These are phyloP conservation scores for Coccomyxa subellipsoidea DNA, from an alignment of 163 green algal species.

Conservation along the genomic window DNA sequence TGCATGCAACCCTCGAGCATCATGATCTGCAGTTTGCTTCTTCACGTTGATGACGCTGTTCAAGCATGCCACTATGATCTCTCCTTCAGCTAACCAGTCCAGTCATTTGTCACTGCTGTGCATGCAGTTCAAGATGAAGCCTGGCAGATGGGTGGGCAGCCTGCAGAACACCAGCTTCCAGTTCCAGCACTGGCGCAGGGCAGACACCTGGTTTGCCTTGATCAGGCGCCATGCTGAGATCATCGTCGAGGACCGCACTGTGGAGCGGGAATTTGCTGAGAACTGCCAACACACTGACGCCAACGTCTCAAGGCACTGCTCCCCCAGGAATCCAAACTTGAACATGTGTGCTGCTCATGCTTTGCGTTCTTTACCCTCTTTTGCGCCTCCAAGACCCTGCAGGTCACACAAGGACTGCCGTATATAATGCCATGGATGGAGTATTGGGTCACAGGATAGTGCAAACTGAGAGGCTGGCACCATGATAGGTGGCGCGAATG, in stretches of 20 bases:
- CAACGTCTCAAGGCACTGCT: not conserved
- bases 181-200: conserved; percentile 30
- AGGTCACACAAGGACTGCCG: not conserved
- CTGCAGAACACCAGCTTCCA: not conserved
- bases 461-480: not conserved
- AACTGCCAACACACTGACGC: not conserved
- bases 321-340: not conserved
- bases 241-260: conserved; percentile 20
- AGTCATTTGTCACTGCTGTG: not conserved
- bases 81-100: not conserved
- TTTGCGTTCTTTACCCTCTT: not conserved
- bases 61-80: not conserved
- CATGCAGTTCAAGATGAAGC: not conserved
- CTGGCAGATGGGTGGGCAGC: not conserved
- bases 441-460: no score
- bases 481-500: conserved; percentile 12
- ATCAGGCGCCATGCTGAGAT: conserved; percentile 34
- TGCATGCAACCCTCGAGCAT: no score
- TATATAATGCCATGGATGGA: no score
- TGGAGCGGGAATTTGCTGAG: not conserved
- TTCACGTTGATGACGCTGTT: not conserved
- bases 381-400: not conserved
- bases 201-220: conserved; percentile 34
- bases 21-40: no score
- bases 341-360: not conserved